Conservation (phyloP, 345 rosid species). For the Murraya koenigii region DNA sequence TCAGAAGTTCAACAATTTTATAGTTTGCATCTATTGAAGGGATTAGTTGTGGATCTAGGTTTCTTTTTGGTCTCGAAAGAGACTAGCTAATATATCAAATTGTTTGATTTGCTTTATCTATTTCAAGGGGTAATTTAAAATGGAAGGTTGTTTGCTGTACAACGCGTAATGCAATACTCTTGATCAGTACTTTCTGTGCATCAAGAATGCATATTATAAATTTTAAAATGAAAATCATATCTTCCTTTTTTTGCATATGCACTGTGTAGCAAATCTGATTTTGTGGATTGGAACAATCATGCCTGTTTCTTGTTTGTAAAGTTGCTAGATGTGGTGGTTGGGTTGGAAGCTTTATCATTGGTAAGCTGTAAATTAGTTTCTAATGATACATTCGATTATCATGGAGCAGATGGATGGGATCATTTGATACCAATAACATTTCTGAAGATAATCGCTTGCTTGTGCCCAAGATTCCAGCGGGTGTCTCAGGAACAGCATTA, state of each 20-base stretch:
- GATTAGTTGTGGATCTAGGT: too few relatives aligned
- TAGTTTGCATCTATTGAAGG: too few relatives aligned
- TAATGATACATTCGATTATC: not conserved
- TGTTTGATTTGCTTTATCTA: not conserved
- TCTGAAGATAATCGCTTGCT: conserved; percentile 43
- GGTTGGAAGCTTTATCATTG: not conserved
- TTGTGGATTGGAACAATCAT: not conserved
- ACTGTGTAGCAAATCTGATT: not conserved
- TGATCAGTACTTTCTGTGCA: not conserved
- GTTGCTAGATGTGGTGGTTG: not conserved
- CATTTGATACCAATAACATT: conserved; percentile 35
- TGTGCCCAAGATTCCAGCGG: conserved; percentile 77
- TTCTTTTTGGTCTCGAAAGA: not conserved
- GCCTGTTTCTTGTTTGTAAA: not conserved
- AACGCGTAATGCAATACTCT: not conserved
- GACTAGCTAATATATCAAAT: not conserved
- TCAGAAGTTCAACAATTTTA: too few relatives aligned
- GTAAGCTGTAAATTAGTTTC: not conserved
- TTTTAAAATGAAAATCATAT: not conserved
- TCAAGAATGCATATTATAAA: not conserved
- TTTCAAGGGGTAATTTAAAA: not conserved
- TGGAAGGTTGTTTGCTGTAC: not conserved
- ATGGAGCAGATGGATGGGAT: conserved; percentile 36
- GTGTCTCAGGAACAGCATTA: conserved; percentile 92
- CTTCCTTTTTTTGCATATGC: not conserved